Percentiles rank a stretch among this genome's conserved stretches.
Evolutionary conservation across 176 grass and related monocot genomes (phyloP).

Genomic region (Avena atlantica): DNA sequence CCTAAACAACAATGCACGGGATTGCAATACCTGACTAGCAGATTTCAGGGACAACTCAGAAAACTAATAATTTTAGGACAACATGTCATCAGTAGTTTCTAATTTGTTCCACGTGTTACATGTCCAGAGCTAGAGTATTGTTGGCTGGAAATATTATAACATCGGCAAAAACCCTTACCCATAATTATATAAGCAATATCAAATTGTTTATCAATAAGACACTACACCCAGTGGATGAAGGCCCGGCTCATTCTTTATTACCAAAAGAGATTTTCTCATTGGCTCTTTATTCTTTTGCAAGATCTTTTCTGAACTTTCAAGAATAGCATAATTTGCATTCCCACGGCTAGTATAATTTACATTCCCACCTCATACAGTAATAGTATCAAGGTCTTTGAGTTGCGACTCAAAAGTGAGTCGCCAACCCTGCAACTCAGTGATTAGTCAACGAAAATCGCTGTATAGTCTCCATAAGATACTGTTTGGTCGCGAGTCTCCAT

Average conservation of each 20-base stretch:
- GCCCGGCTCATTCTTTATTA: not conserved
- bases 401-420: too few relatives aligned
- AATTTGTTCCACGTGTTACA: slow-evolving; percentile 17
- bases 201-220: not conserved
- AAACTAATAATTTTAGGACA: not conserved
- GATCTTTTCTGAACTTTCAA: not conserved
- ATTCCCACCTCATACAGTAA: too few relatives aligned
- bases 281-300: not conserved
- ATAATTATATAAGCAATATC: not conserved
- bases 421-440: too few relatives aligned
- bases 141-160: not conserved
- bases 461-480: too few relatives aligned
- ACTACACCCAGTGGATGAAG: not conserved
- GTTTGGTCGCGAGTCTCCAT: too few relatives aligned
- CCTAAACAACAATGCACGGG: not conserved
- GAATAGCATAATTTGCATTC: not conserved
- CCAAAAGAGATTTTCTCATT: not conserved
- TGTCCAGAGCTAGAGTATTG: not conserved
- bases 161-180: not conserved
- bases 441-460: too few relatives aligned
- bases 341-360: too few relatives aligned
- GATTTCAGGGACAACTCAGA: not conserved
- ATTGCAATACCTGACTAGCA: not conserved
- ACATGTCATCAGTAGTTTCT: not conserved
- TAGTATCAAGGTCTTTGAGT: too few relatives aligned